A percentile compares a stretch with the other conserved stretches of the same genome.
Conservation (phyloP, 352 stramenopile species). For the Phytophthora pisi region DNA sequence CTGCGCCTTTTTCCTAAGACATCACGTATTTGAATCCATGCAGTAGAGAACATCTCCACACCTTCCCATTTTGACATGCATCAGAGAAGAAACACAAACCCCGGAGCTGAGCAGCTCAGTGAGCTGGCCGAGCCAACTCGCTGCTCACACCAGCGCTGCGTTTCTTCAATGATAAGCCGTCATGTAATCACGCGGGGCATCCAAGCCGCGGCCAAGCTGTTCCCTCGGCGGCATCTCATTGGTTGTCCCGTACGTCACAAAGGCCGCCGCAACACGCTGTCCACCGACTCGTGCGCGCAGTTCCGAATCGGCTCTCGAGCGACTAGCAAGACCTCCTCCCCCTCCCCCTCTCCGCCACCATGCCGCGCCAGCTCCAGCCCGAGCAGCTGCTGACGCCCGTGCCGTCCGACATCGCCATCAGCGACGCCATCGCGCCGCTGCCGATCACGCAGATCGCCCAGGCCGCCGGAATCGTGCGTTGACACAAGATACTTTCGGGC, state of each 20-base stretch:
- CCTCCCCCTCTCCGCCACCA: slow-evolving; percentile 16
- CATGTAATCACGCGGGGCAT: slow-evolving; percentile 29
- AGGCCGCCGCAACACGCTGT: slow-evolving; percentile 9
- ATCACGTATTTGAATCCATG: neutral
- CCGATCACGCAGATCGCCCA: slow-evolving; percentile 70
- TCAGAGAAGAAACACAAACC: neutral
- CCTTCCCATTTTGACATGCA: neutral
- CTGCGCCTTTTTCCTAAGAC: slow-evolving; percentile 65
- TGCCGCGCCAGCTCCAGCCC: slow-evolving; percentile 60
- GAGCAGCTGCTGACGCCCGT: slow-evolving; percentile 71
- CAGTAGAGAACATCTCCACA: neutral
- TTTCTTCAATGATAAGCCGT: slow-evolving; percentile 33
- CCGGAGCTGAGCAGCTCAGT: no score
- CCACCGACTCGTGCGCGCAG: slow-evolving; percentile 17
- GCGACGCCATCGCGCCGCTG: slow-evolving; percentile 72
- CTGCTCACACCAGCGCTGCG: neutral
- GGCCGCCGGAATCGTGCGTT: slow-evolving; percentile 69
- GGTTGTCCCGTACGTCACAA: slow-evolving; percentile 26
- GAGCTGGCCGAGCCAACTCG: neutral
- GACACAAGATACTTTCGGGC: slow-evolving; percentile 19
- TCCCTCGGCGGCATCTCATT: slow-evolving; percentile 31
- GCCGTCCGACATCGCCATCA: slow-evolving; percentile 84
- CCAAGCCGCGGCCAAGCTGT: slow-evolving; percentile 22
- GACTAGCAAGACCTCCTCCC: slow-evolving; percentile 29
- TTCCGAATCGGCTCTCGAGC: slow-evolving; percentile 21